Evolutionary conservation across 176 grass and related monocot genomes (phyloP).

Genomic region (Oryza officinalis): DNA sequence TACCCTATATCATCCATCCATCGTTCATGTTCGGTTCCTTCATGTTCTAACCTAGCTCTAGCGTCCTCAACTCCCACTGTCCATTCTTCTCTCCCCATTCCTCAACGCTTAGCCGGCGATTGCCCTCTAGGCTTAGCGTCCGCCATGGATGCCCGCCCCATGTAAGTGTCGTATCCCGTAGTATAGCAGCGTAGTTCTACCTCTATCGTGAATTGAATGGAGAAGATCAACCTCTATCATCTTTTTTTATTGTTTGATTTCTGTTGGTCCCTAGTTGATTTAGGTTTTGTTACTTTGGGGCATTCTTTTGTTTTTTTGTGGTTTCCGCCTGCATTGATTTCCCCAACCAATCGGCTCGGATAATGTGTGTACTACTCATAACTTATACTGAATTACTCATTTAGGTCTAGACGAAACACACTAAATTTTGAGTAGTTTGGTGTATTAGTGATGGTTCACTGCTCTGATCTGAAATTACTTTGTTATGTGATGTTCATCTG

Average conservation of each 20-base stretch:
- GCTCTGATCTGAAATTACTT: not conserved
- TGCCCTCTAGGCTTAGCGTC: too few relatives aligned
- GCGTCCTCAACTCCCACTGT: too few relatives aligned
- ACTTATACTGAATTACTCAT: not conserved
- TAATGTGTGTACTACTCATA: not conserved
- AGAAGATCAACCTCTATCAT: not conserved
- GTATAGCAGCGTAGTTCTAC: not conserved
- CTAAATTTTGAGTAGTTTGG: not conserved
- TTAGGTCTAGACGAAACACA: not conserved
- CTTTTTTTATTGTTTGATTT: not conserved
- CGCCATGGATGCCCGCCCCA: too few relatives aligned
- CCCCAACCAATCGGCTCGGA: not conserved
- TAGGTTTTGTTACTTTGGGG: not conserved
- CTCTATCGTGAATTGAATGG: not conserved
- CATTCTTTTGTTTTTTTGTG: not conserved
- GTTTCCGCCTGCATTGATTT: not conserved
- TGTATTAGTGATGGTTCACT: not conserved
- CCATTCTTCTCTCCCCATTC: too few relatives aligned
- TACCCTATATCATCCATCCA: too few relatives aligned
- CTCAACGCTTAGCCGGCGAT: too few relatives aligned
- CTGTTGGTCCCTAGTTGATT: not conserved
- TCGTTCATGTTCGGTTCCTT: too few relatives aligned
- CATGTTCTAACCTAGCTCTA: too few relatives aligned
- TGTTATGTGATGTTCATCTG: not conserved
- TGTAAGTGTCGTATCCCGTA: not conserved